These are phyloP conservation scores for Phytophthora boehmeriae DNA, from an alignment of 352 stramenopile species.

Conservation along the genomic window DNA sequence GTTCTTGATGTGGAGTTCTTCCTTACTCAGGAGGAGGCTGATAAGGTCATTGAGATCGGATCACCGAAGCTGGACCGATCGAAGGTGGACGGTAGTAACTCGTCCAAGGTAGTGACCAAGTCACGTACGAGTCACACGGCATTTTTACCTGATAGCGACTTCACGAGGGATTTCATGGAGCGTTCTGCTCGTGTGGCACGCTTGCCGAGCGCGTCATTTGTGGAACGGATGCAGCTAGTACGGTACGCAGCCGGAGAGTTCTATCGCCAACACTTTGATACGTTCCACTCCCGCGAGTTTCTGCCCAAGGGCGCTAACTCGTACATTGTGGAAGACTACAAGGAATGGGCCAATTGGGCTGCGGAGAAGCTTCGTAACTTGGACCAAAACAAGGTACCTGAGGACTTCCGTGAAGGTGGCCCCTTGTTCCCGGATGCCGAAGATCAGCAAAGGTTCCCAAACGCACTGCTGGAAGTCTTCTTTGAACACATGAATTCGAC, in stretches of 20 bases:
- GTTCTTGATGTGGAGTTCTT: conserved; percentile 81
- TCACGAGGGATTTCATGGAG: conserved; percentile 77
- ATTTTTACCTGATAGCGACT: conserved; percentile 67
- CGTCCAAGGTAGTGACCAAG: conserved; percentile 60
- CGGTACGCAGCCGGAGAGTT: conserved; percentile 82
- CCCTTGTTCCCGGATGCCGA: conserved; percentile 63
- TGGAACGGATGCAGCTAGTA: conserved; percentile 77
- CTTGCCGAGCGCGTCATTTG: conserved; percentile 71
- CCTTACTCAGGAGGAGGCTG: conserved; percentile 59
- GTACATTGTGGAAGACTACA: conserved; percentile 63
- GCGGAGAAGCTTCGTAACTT: conserved; percentile 51
- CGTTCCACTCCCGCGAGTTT: conserved; percentile 78
- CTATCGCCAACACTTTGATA: conserved; percentile 86
- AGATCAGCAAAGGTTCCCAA: conserved; percentile 61
- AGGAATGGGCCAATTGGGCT: conserved; percentile 68
- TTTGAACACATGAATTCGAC: conserved; percentile 48
- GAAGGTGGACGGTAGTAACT: conserved; percentile 72
- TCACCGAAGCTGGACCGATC: conserved; percentile 62
- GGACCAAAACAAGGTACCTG: conserved; percentile 47
- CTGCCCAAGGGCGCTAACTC: conserved; percentile 53
- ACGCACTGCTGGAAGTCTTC: conserved; percentile 68
- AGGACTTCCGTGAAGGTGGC: conserved; percentile 64
- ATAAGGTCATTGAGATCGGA: conserved; percentile 61
- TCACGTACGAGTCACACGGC: conserved; percentile 83
- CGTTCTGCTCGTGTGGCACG: conserved; percentile 66